Percentiles rank a stretch among this genome's conserved stretches.
Conservation (phyloP, 768 basidiomycete species). For the Pleurotus tuoliensis region DNA sequence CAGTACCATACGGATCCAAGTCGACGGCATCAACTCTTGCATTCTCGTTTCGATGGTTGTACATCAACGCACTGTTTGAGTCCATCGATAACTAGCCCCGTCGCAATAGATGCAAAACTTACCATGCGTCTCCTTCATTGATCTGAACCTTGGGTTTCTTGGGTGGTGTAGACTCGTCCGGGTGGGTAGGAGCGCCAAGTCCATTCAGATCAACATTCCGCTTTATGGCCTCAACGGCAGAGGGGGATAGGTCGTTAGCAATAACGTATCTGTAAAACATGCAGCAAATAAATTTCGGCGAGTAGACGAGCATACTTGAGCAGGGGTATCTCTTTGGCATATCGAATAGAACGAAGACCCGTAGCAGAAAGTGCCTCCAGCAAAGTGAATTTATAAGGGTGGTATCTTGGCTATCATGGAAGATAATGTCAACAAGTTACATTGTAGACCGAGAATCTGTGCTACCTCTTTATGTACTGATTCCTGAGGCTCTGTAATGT, state of each 20-base stretch:
- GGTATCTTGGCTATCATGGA: constrained; percentile 35
- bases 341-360: constrained; percentile 92
- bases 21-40: constrained; percentile 91
- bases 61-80: constrained; percentile 74
- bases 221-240: constrained; percentile 81
- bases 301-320: constrained; percentile 56
- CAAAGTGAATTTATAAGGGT: constrained; percentile 66
- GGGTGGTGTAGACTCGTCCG: constrained; percentile 6
- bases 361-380: constrained; percentile 96
- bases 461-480: constrained; percentile 6
- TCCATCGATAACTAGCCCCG: neutral
- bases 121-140: constrained; percentile 96
- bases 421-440: neutral
- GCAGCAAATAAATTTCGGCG: constrained; percentile 5
- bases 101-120: constrained; percentile 1
- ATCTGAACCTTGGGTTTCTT: constrained; percentile 59
- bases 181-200: constrained; percentile 39
- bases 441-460: neutral
- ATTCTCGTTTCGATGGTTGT: constrained; percentile 72
- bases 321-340: constrained; percentile 93
- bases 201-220: constrained; percentile 83
- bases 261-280: constrained; percentile 69
- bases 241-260: constrained; percentile 87
- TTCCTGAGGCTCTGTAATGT: neutral
- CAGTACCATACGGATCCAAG: constrained; percentile 96